Evolutionary conservation across 805 yeast genomes (phyloP), one percentile per base, ranked within the genome.

Genomic region (Wickerhamomyces ciferrii): DNA sequence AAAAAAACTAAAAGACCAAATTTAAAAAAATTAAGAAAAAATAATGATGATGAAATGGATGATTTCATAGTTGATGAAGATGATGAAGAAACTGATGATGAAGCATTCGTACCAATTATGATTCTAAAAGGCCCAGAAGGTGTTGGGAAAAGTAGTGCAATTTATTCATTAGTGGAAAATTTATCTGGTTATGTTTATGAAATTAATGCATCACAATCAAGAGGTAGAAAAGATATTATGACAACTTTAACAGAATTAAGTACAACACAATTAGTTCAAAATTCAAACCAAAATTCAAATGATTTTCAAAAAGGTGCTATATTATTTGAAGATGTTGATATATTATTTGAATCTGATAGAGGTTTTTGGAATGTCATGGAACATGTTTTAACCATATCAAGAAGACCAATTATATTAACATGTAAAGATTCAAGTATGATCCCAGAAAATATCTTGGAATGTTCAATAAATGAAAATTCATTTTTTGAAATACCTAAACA

Each of bases 271-370:
- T 68, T 85, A 41, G 91, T 92, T 2, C 87, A 84, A 69, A 42
- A 52, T 49, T 19, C 63, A 63, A 32, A 54, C 37, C 19, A 41
- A 29, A 14, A 44, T 46, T 13, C n/a, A n/a, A 45, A 53, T 42
- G 53, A 54, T 6, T 75, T 75, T 43, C 80, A 75, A 48, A 74
- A 79, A 48, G 90, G 92, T 8, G 68, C 89, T 6, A 82, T 94
- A 4, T 63, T 94, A 31, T 71, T 92, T 47, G 96, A 91, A 54
- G 97, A 92, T 56, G 91, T 87, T 37, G 96, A 92, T 60, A 70
- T 87, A 11, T 61, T 91, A 18, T 88, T 84, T 56, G 79, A 75
- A 37, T 80, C 77, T 29, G 98, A 94, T 56, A 79, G 76, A 47
- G 80, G 81, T 2, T 91, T 92, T 59, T 94, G 97, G 97, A 58